phyloP scores from a whole-genome alignment of 345 rosid species.

The Bretschneidera sinensis region DNA sequence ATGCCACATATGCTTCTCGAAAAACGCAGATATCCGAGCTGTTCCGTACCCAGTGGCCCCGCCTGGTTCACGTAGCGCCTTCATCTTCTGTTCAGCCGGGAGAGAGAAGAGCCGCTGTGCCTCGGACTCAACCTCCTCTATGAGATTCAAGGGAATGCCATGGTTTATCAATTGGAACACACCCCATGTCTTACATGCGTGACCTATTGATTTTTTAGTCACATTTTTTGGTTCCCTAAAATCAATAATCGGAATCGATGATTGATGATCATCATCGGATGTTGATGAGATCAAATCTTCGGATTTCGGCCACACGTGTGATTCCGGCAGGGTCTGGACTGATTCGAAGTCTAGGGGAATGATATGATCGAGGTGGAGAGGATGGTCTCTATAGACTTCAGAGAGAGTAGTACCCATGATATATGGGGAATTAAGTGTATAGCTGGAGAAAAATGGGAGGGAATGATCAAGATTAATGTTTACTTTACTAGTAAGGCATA shows the following conservation, averaged over 20 bases:
- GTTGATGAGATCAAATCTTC: conserved; percentile 22
- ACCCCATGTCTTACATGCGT: conserved; percentile 73
- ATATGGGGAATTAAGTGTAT: too few relatives aligned
- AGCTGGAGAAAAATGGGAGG: too few relatives aligned
- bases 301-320: conserved; percentile 44
- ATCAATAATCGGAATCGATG: conserved; percentile 51
- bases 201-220: conserved; percentile 24
- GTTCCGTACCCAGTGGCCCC: conserved; percentile 68
- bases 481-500: too few relatives aligned
- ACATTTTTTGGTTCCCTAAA: conserved; percentile 38
- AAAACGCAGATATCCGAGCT: conserved; percentile 67
- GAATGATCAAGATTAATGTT: too few relatives aligned
- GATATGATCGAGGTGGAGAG: conserved; percentile 42
- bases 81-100: conserved; percentile 54
- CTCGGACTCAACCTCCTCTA: conserved; percentile 48
- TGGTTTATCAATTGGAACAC: conserved; percentile 68
- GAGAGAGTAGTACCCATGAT: conserved; percentile 38
- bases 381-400: conserved; percentile 44
- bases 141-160: conserved; percentile 36
- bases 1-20: conserved; percentile 76
- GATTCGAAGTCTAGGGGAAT: conserved; percentile 56
- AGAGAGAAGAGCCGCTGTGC: conserved; percentile 53
- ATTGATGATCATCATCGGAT: conserved; percentile 13
- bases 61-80: conserved; percentile 44
- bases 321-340: conserved; percentile 41